These are phyloP conservation scores for Combretum micranthum DNA, from an alignment of 345 rosid genomes.

Conservation along the genomic window DNA sequence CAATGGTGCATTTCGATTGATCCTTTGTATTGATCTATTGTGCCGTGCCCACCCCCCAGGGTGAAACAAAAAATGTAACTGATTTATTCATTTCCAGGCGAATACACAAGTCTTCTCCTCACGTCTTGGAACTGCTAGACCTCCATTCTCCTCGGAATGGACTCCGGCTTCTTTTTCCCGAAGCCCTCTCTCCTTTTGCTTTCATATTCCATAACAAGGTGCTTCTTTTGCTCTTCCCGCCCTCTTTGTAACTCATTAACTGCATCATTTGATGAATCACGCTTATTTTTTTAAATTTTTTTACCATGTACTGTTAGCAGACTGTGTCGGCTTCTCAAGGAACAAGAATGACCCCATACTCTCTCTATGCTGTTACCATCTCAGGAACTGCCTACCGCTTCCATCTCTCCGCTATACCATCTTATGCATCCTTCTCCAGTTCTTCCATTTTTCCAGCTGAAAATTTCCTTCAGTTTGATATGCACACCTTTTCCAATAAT, in stretches of 20 bases:
- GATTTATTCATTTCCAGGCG: constrained; percentile 24
- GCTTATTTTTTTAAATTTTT: not conserved
- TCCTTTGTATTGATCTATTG: no score
- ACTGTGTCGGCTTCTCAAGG: constrained; percentile 12
- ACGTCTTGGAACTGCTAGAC: constrained; percentile 54
- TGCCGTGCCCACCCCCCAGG: no score
- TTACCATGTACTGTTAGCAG: constrained; percentile 14
- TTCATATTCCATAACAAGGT: constrained; percentile 47
- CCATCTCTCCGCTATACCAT: constrained; percentile 30
- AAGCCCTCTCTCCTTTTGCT: constrained; percentile 63
- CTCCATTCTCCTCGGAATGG: constrained; percentile 51
- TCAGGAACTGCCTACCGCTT: constrained; percentile 64
- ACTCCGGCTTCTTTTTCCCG: constrained; percentile 54
- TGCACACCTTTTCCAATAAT: constrained; percentile 25
- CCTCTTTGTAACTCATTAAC: not conserved
- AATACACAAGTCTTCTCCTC: constrained; percentile 39
- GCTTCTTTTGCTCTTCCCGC: not conserved
- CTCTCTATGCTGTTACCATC: constrained; percentile 52
- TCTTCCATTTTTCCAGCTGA: constrained; percentile 36
- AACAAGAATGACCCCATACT: constrained; percentile 17
- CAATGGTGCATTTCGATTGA: no score
- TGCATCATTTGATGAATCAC: not conserved
- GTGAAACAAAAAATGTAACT: no score
- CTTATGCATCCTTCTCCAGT: constrained; percentile 24
- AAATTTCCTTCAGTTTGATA: constrained; percentile 40